Evolutionary conservation across 2,329 filamentous ascomycete genomes (phyloP), one percentile per base, ranked within the genome.

Genomic region (Calonectria honghensis): DNA sequence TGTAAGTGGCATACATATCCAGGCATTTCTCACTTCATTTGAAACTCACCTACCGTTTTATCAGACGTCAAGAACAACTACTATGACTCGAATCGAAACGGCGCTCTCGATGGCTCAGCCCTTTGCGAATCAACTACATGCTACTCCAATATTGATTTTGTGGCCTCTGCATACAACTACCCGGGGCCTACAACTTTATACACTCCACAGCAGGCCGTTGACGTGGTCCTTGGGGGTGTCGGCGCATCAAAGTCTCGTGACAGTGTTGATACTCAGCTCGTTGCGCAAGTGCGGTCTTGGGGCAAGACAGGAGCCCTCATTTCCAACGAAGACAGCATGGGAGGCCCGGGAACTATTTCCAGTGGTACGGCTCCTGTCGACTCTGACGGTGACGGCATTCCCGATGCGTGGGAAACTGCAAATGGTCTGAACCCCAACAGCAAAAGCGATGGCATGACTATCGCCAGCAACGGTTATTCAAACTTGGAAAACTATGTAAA

Each of bases 401-500:
- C 88, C 4, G 88, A 90, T 79, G 85, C 84, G 31, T 88, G 85
- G 76, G 88, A 90, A 79, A 80, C 77, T 31, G 83, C 84, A 11
- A 85, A 89, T 69, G 87, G 87, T 0, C 75, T 87, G 32, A 74
- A 87, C 70, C 81, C 84, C 7, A 83, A 84, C 7, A 83, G 87
- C 48, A 82, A 81, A 31, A 81, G 83, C 24, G 86, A 88, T 67
- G 85, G 84, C 6, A 87, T 88, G 84, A 78, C 78, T 73, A 85
- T 86, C 65, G 82, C 84, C 16, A 83, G 81, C 14, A 85, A 85
- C 48, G 86, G 87, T 7, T 89, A 88, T 72, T 81, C 84, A 6
- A 89, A 88, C 73, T 83, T 90, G 16, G 88, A 90, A 79, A 85
- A 87, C 66, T 90, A 89, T 81, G 85, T 89, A 24, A 90, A 90